These are phyloP conservation scores for Fusarium cyanostomum DNA, from an alignment of 2,329 filamentous ascomycete genomes.

Conservation along the genomic window DNA sequence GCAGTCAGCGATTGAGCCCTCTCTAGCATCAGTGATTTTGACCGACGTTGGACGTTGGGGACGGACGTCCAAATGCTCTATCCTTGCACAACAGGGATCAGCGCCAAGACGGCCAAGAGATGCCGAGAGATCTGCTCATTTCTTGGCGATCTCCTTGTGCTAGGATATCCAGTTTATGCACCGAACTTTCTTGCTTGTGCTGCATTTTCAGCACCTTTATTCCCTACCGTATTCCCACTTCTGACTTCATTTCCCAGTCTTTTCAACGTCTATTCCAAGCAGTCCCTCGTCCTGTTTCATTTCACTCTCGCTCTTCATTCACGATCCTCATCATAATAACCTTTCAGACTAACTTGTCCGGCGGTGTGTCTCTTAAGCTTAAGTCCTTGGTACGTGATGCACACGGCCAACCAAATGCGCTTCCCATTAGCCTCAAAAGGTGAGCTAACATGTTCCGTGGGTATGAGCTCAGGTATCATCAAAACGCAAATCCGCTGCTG, in stretches of 20 bases:
- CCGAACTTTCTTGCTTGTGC: conserved; percentile 16
- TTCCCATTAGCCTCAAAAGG: conserved; percentile 18
- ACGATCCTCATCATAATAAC: not conserved
- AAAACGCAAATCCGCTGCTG: conserved; percentile 26
- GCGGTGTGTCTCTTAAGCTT: not conserved
- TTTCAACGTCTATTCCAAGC: not conserved
- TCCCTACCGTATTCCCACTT: conserved; percentile 17
- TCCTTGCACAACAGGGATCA: conserved; percentile 11
- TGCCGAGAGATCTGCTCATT: conserved; percentile 39
- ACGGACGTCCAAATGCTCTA: not conserved
- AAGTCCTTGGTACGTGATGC: conserved; percentile 1
- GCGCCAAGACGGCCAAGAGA: conserved; percentile 39
- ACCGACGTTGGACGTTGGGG: no score
- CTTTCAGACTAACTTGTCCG: not conserved
- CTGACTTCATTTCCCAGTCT: not conserved
- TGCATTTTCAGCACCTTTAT: not conserved
- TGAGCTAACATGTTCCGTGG: conserved; percentile 33
- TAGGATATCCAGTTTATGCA: conserved; percentile 9
- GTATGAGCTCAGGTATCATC: conserved; percentile 43
- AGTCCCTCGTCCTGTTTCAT: not conserved
- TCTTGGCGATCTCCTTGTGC: conserved; percentile 31
- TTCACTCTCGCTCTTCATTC: not conserved
- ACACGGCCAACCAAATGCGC: not conserved
- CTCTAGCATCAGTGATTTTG: no score
- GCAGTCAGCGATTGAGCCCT: no score